phyloP scores from a whole-genome alignment of 305 asterid species.

The Stenogyne calaminthoides region DNA sequence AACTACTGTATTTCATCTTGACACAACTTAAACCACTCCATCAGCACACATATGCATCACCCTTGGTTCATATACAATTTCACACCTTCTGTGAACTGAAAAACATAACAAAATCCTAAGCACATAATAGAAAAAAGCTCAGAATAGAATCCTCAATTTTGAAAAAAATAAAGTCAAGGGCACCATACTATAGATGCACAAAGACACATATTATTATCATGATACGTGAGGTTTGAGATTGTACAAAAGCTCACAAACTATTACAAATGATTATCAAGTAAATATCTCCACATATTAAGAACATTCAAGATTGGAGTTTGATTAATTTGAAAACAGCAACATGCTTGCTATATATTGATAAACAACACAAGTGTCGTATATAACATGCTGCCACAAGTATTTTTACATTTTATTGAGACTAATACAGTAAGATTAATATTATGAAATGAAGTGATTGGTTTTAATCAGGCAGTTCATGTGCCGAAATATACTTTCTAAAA shows the following conservation, averaged over 20 bases:
- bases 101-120: neutral
- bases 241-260: neutral
- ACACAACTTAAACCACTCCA: neutral
- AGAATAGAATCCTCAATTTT: constrained; percentile 9
- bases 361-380: too few relatives aligned
- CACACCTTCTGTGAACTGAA: neutral
- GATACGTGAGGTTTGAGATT: neutral
- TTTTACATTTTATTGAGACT: too few relatives aligned
- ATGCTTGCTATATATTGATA: neutral
- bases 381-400: too few relatives aligned
- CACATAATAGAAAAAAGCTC: neutral
- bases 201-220: neutral
- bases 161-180: neutral
- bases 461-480: too few relatives aligned
- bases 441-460: too few relatives aligned
- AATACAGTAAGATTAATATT: too few relatives aligned
- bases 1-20: neutral
- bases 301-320: neutral
- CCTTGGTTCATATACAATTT: neutral
- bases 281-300: neutral
- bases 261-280: neutral
- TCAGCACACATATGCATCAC: neutral
- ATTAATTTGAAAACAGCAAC: neutral
- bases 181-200: neutral
- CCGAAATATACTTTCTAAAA: too few relatives aligned